Evolutionary conservation across 2,329 filamentous ascomycete species (phyloP), one percentile per base, ranked within the genome.

Genomic region (Keithomyces neogunnii): DNA sequence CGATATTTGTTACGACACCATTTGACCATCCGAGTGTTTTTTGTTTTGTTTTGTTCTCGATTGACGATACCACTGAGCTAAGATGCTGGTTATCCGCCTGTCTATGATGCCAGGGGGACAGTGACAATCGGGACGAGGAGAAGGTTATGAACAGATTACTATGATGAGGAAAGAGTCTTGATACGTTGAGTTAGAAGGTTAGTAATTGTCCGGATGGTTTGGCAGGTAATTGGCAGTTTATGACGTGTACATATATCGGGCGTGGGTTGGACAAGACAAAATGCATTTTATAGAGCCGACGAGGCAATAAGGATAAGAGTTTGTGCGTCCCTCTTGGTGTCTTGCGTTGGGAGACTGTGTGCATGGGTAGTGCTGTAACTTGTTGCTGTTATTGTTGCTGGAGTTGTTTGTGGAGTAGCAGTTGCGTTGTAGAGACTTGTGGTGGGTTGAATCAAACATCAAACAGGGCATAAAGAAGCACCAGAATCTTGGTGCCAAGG

Each of bases 41-140:
- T 50, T 11, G 45, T 29, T 49, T 53, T 49, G 53, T 49, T 35
- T 45, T 45, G 40, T 44, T 46, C 8, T 49, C 33, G 33, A 19
- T 30, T 28, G n/a, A 42, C 13, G 39, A 44, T 29, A 44, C 40
- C 40, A 44, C 40, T 13, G 26, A 42, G 26, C 30, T 44, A 11
- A 7, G 26, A 44, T 44, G 19, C 19, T 19, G 19, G 19, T 5
- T 10, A 13, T 5, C 30, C 26, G 13, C 26, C 28, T 33, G 30
- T 35, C 30, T 46, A n/a, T 35, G 26, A 26, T 3, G 5, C 40
- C 29, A 9, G 6, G 9, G 28, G 40, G 10, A 30, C 4, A 8
- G 46, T 29, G 10, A 48, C 0, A 31, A 47, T 44, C 5, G n/a
- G 40, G 28, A 31, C 11, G 11, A 29, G 40, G 40, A 13, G 10